phyloP scores from a whole-genome alignment of 2,329 filamentous ascomycete species.

The Fusarium liriodendri region DNA sequence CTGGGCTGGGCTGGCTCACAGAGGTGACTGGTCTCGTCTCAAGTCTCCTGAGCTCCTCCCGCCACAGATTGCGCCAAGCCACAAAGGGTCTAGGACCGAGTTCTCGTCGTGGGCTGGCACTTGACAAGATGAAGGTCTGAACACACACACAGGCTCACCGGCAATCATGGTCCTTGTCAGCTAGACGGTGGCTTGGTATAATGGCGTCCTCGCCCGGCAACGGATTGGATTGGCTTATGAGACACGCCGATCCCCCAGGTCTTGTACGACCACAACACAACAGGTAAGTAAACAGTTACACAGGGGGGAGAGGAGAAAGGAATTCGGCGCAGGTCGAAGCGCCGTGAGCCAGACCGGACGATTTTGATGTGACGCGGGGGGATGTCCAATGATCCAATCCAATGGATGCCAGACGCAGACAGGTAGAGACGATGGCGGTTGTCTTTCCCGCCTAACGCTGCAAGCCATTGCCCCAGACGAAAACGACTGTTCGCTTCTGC shows the following conservation, averaged over 20 bases:
- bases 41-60: background rate
- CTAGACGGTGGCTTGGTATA: background rate
- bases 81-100: background rate
- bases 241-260: background rate
- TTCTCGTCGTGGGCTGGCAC: constrained; percentile 11
- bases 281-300: background rate
- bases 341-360: background rate
- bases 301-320: background rate
- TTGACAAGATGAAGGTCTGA: constrained; percentile 26
- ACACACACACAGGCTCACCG: constrained; percentile 4
- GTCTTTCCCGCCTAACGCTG: constrained; percentile 18
- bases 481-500: constrained; percentile 1
- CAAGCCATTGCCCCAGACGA: constrained; percentile 26
- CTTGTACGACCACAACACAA: background rate
- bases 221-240: background rate
- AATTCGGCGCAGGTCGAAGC: background rate
- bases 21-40: constrained; percentile 14
- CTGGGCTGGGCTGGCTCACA: background rate
- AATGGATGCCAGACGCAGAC: background rate
- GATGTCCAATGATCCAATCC: background rate
- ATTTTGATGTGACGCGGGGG: background rate
- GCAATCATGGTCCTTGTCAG: background rate
- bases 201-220: constrained; percentile 6
- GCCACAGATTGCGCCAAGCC: constrained; percentile 9
- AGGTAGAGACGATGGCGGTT: constrained; percentile 27